These are phyloP conservation scores for Rosa chinensis DNA, from an alignment of 306 rosid genomes.

Conservation along the genomic window DNA sequence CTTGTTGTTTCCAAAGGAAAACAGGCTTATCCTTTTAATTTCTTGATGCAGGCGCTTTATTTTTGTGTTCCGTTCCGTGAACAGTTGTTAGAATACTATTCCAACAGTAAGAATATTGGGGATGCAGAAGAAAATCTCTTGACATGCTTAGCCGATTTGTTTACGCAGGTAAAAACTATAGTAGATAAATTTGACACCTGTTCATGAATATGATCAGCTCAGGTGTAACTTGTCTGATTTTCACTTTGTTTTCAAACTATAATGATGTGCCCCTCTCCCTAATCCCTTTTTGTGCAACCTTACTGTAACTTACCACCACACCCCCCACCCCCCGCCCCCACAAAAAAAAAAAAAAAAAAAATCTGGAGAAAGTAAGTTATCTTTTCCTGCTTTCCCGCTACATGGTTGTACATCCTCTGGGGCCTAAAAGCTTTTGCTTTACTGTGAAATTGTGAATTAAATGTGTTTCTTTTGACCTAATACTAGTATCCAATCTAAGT, in stretches of 20 bases:
- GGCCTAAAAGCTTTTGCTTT: background rate
- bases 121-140: slow-evolving; percentile 92
- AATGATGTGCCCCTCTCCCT: background rate
- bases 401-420: background rate
- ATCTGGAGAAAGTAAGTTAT: background rate
- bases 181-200: background rate
- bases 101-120: slow-evolving; percentile 63
- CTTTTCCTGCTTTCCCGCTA: background rate
- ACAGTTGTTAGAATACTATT: slow-evolving; percentile 82
- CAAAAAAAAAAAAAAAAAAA: too few species aligned
- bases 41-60: slow-evolving; percentile 77
- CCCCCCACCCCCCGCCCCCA: too few species aligned
- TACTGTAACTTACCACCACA: too few species aligned
- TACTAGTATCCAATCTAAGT: background rate
- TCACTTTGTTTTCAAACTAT: background rate
- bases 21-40: slow-evolving; percentile 11
- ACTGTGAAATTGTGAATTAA: background rate
- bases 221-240: background rate
- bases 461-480: background rate
- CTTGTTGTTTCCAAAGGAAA: background rate
- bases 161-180: slow-evolving; percentile 67
- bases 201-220: background rate
- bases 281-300: background rate
- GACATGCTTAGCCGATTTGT: slow-evolving; percentile 95
- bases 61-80: slow-evolving; percentile 99